Conservation (phyloP, 2,329 filamentous ascomycete species). For the Phyllachora maydis region DNA sequence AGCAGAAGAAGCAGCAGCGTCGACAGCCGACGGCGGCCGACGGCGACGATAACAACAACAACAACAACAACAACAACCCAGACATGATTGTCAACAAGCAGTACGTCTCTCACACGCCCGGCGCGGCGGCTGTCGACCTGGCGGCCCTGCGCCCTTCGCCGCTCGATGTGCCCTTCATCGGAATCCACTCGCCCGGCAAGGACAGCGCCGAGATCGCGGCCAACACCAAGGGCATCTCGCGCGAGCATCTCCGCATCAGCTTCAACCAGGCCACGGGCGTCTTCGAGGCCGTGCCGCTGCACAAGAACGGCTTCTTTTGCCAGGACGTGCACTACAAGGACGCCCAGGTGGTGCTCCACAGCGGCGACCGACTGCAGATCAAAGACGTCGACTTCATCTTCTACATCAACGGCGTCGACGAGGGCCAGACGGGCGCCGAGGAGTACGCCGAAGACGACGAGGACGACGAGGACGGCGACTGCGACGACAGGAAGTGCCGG, state of each 20-base stretch:
- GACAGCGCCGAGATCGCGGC: conserved; percentile 35
- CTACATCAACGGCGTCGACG: conserved; percentile 41
- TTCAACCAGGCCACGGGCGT: conserved; percentile 41
- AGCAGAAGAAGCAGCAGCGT: too few species aligned
- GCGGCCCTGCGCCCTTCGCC: conserved; percentile 38
- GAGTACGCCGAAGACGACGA: conserved; percentile 26
- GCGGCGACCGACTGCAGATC: conserved; percentile 49
- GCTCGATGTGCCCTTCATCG: conserved; percentile 41
- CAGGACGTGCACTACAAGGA: conserved; percentile 37
- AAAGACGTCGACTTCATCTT: conserved; percentile 50
- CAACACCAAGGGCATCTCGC: conserved; percentile 53
- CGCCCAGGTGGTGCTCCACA: conserved; percentile 33
- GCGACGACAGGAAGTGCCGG: too few species aligned
- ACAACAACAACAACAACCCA: too few species aligned
- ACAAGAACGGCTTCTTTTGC: conserved; percentile 49
- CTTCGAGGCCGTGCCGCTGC: conserved; percentile 42
- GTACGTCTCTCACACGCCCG: conserved; percentile 38
- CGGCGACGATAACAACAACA: conserved; percentile 16
- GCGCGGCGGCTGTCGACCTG: conserved; percentile 37
- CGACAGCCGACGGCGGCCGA: conserved; percentile 4
- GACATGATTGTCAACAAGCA: conserved; percentile 35
- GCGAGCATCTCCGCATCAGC: conserved; percentile 51
- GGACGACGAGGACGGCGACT: conserved; percentile 17
- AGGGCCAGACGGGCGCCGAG: conserved; percentile 36
- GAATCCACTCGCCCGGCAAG: conserved; percentile 49